Percentiles rank a stretch among this genome's conserved stretches.
These are phyloP conservation scores for Eragrostis tef DNA, from an alignment of 202 grass and related monocot species.

Conservation along the genomic window DNA sequence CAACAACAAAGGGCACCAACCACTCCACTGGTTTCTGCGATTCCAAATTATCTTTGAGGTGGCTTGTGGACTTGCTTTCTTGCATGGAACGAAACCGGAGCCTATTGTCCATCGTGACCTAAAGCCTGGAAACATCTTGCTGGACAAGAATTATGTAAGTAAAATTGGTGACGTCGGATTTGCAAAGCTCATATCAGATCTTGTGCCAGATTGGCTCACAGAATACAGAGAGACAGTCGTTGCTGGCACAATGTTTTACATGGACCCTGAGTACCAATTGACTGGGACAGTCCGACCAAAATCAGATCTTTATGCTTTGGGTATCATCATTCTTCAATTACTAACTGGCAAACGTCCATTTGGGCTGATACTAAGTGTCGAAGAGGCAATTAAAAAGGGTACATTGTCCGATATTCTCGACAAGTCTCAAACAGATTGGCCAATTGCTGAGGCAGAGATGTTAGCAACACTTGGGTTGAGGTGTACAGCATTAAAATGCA, in stretches of 20 bases:
- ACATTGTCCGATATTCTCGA: slow-evolving; percentile 55
- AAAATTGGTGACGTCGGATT: slow-evolving; percentile 91
- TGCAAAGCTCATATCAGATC: slow-evolving; percentile 72
- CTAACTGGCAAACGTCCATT: slow-evolving; percentile 61
- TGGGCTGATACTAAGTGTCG: slow-evolving; percentile 57
- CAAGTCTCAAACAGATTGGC: slow-evolving; percentile 64
- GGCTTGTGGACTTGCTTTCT: slow-evolving; percentile 68
- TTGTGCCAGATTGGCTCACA: slow-evolving; percentile 75
- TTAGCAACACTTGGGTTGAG: slow-evolving; percentile 68
- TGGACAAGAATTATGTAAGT: slow-evolving; percentile 69
- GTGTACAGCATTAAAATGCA: slow-evolving; percentile 69
- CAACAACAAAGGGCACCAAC: slow-evolving; percentile 38
- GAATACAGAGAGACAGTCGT: slow-evolving; percentile 84
- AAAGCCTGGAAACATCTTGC: slow-evolving; percentile 80
- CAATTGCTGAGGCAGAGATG: slow-evolving; percentile 61
- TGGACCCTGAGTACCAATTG: slow-evolving; percentile 94
- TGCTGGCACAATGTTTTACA: slow-evolving; percentile 83
- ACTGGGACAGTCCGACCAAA: slow-evolving; percentile 83
- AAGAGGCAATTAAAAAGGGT: slow-evolving; percentile 52
- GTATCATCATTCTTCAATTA: slow-evolving; percentile 77
- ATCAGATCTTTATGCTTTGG: slow-evolving; percentile 78
- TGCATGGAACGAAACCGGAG: slow-evolving; percentile 74
- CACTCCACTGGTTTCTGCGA: slow-evolving; percentile 73
- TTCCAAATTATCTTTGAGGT: slow-evolving; percentile 80
- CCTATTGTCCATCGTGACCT: slow-evolving; percentile 87